Base-by-base conservation (phyloP, 2,329 filamentous ascomycete species). In the Cordyceps pruinosa region DNA sequence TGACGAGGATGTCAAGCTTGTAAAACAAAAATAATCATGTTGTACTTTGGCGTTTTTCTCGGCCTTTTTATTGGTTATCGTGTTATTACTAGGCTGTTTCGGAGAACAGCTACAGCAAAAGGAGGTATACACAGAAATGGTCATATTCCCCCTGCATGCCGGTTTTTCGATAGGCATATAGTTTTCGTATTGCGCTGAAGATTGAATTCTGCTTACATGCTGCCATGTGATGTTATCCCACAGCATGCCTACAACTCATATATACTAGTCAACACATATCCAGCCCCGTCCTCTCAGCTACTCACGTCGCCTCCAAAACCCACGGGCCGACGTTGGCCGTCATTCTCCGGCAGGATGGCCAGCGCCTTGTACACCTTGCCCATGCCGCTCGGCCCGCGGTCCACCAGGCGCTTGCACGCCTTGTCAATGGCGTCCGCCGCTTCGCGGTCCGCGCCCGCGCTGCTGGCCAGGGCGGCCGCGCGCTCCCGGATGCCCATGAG, bases 351-450 rank as follows among this genome's bases (percentile, higher is more conserved):
- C 65, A 97, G 69, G 65, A 99, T 90, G 13, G 92, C 89, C 79
- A 99, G 80, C 25, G 85, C 92, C 74, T 97, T 97, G 71, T 99
- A 99, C 23, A 96, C 76, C 74, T 87, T 92, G 0, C 94, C 94
- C 94, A 99, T 99, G 0, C 91, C 93, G 52, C 83, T 85, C 1
- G 85, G 87, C 0, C 89, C 87, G 42, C 84, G 79, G 70, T 96
- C 92, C n/a, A 97, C 83, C 52, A 99, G 75, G 60, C 94, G 79
- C 73, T 83, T 87, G 83, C 90, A 95, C 0, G 88, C 86, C 61
- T 77, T 82, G 62, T 90, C 84, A 32, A 97, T 77, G 52, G 84
- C 82, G 62, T 76, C 77, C 30, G 74, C 81, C 61, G 77, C 78
- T 59, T 81, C 73, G 59, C 76, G 73, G 21, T 67, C 61, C 12